A percentile compares a stretch with the other conserved stretches of the same genome.
phyloP scores from a whole-genome alignment of 2,329 filamentous ascomycete genomes.

The Ophiobolus disseminans region DNA sequence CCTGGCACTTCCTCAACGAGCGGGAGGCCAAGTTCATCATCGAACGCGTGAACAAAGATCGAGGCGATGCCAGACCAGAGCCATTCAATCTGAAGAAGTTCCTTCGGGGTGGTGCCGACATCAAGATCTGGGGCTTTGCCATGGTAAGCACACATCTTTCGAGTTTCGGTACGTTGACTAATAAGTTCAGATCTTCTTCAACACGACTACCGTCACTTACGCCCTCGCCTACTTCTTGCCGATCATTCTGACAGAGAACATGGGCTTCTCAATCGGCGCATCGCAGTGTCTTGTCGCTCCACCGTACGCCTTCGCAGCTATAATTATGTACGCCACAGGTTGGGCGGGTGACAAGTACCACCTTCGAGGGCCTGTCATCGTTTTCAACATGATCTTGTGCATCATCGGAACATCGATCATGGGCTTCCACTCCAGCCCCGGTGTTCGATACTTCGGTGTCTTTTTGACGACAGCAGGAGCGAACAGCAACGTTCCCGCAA shows the following conservation, averaged over 20 bases:
- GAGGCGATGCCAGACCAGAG: conserved; percentile 59
- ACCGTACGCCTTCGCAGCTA: conserved; percentile 45
- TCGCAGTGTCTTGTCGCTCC: conserved; percentile 73
- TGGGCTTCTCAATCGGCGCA: conserved; percentile 69
- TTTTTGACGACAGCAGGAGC: conserved; percentile 79
- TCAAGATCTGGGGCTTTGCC: conserved; percentile 64
- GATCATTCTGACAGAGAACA: conserved; percentile 69
- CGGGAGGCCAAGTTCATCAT: conserved; percentile 59
- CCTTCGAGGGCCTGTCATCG: conserved; percentile 70
- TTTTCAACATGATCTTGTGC: conserved; percentile 69
- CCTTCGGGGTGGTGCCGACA: conserved; percentile 55
- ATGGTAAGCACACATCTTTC: conserved; percentile 30
- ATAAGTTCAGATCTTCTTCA: conserved; percentile 57
- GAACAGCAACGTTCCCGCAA: conserved; percentile 77
- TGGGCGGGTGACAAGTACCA: conserved; percentile 72
- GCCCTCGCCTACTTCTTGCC: conserved; percentile 81
- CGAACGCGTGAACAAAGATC: conserved; percentile 60
- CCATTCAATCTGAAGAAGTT: conserved; percentile 58
- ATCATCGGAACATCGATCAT: conserved; percentile 76
- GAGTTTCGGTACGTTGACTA: conserved; percentile 8
- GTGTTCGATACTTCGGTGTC: conserved; percentile 72
- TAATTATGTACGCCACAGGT: conserved; percentile 59
- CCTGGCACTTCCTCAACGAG: conserved; percentile 54
- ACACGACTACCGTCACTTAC: conserved; percentile 75
- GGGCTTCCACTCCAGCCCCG: conserved; percentile 66